phyloP scores from a whole-genome alignment of 805 yeast species.

The Wickerhamiella lipophila region DNA sequence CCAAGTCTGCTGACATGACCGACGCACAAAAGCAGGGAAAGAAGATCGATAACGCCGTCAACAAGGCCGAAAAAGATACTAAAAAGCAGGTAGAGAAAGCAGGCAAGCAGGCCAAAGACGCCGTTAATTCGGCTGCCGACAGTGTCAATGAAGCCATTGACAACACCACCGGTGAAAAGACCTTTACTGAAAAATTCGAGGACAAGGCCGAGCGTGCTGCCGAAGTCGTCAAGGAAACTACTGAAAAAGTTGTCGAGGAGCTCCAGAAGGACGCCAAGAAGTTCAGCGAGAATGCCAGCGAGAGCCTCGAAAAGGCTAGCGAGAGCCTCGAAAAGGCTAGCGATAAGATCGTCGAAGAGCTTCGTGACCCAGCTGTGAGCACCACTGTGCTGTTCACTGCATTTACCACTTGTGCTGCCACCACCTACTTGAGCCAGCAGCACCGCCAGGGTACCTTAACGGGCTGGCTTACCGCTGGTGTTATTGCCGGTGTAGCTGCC shows the following conservation, averaged over 20 bases:
- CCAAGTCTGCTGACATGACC: background rate
- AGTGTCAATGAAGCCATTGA: constrained; percentile 2
- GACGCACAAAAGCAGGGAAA: background rate
- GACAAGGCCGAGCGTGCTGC: constrained; percentile 12
- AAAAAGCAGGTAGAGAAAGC: constrained; percentile 10
- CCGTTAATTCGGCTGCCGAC: constrained; percentile 8
- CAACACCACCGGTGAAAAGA: constrained; percentile 10
- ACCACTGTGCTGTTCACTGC: constrained; percentile 23
- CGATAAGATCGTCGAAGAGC: constrained; percentile 20
- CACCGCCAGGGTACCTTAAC: constrained; percentile 22
- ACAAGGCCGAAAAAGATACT: constrained; percentile 8
- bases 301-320: constrained; percentile 13
- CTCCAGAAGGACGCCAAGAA: constrained; percentile 12
- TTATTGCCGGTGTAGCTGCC: constrained; percentile 22
- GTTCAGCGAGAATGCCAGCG: constrained; percentile 13
- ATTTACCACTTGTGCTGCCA: constrained; percentile 24
- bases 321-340: constrained; percentile 17
- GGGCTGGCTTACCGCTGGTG: constrained; percentile 19
- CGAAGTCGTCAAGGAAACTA: constrained; percentile 11
- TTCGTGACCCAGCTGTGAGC: constrained; percentile 23
- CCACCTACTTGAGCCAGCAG: constrained; percentile 24
- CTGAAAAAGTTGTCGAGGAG: constrained; percentile 10
- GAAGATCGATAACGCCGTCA: constrained; percentile 7
- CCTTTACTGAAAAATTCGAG: constrained; percentile 6
- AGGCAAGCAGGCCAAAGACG: constrained; percentile 8